These are phyloP conservation scores for Colletotrichum sansevieriae DNA, from an alignment of 2,329 filamentous ascomycete species.

Conservation along the genomic window DNA sequence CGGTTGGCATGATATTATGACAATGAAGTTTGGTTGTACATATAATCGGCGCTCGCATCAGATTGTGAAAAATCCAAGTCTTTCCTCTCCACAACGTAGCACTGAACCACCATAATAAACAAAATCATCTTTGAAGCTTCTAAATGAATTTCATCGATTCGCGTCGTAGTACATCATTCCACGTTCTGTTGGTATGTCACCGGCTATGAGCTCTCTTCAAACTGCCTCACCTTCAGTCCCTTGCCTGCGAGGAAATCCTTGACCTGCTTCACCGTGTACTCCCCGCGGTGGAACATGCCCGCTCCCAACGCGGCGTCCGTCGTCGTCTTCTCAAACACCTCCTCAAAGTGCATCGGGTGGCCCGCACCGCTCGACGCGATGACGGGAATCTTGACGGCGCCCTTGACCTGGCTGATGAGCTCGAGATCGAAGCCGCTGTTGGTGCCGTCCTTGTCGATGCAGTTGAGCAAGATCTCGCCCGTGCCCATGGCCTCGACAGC, in stretches of 20 bases:
- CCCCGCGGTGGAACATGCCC: constrained; percentile 96
- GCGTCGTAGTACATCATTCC: no score
- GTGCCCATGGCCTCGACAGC: constrained; percentile 97
- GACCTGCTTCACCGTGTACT: constrained; percentile 95
- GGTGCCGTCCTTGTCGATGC: constrained; percentile 96
- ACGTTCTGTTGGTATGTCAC: constrained; percentile 22
- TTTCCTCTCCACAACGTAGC: constrained; percentile 32
- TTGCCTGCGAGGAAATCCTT: constrained; percentile 82
- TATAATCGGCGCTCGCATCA: constrained; percentile 30
- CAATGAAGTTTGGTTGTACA: background rate
- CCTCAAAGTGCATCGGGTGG: constrained; percentile 86
- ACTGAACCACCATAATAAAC: constrained; percentile 12
- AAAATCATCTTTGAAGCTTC: constrained; percentile 6
- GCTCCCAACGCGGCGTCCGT: constrained; percentile 95
- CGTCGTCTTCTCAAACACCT: constrained; percentile 87
- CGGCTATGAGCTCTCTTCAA: constrained; percentile 69
- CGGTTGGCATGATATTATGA: background rate
- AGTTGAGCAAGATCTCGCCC: constrained; percentile 95
- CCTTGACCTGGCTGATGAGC: constrained; percentile 89
- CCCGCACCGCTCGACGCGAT: constrained; percentile 96
- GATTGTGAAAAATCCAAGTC: constrained; percentile 25
- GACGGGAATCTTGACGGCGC: constrained; percentile 88
- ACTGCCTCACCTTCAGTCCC: constrained; percentile 83
- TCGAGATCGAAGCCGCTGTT: constrained; percentile 96
- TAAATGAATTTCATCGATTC: background rate